Conservation (phyloP, 164 flowering plant species). For the grape (Vitis vinifera) region DNA sequence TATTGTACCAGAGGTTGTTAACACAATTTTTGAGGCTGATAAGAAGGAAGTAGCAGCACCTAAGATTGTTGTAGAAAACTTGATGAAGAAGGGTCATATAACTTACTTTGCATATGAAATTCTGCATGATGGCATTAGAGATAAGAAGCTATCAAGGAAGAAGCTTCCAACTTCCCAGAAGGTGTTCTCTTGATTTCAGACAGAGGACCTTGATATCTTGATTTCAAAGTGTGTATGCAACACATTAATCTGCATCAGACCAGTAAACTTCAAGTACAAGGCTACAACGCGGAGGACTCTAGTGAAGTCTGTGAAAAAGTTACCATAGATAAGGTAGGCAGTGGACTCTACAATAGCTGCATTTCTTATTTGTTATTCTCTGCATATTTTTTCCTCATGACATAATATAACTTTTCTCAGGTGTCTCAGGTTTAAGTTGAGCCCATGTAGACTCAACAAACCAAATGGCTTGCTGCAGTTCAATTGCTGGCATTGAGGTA, state of each 20-base stretch:
- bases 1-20: conserved; percentile 75
- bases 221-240: neutral
- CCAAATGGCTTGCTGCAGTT: neutral
- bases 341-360: neutral
- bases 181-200: conserved; percentile 5
- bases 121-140: conserved; percentile 75
- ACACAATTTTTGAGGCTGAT: conserved; percentile 70
- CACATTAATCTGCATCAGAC: neutral
- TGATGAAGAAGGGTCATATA: conserved; percentile 71
- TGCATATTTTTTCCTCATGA: neutral
- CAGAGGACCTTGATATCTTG: conserved; percentile 2
- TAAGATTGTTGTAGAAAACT: conserved; percentile 78
- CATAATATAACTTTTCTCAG: neutral
- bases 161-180: conserved; percentile 20
- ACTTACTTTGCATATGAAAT: conserved; percentile 75
- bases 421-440: neutral
- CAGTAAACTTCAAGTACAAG: neutral
- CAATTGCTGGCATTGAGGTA: neutral
- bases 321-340: neutral
- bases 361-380: neutral
- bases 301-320: neutral
- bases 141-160: conserved; percentile 54
- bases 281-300: neutral
- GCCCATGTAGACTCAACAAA: neutral
- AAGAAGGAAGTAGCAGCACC: conserved; percentile 86